Evolutionary conservation across 192 early-diverging fungal species (phyloP).

Genomic region (Podila epicladia): DNA sequence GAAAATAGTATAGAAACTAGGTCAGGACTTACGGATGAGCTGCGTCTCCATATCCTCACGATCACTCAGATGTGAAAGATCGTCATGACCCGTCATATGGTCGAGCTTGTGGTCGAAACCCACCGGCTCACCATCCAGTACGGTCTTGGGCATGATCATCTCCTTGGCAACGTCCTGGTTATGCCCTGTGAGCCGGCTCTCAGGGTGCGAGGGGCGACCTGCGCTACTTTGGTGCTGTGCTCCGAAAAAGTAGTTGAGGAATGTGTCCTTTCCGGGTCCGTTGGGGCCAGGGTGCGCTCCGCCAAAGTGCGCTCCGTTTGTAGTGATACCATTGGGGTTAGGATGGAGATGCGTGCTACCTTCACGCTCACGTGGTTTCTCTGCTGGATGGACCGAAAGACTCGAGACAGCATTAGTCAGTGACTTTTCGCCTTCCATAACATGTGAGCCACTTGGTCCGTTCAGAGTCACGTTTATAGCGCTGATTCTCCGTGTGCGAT

Average conservation of each 20-base stretch:
- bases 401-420: conserved; percentile 26
- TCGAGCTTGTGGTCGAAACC: conserved; percentile 29
- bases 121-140: conserved; percentile 35
- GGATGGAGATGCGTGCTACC: conserved; percentile 19
- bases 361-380: conserved; percentile 54
- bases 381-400: conserved; percentile 53
- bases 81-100: conserved; percentile 14
- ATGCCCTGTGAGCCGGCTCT: conserved; percentile 11
- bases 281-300: conserved; percentile 30
- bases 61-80: conserved; percentile 36
- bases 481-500: conserved; percentile 37
- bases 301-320: conserved; percentile 27
- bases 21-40: conserved; percentile 73
- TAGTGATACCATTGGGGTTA: conserved; percentile 32
- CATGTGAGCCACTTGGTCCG: conserved; percentile 16
- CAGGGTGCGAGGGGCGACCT: conserved; percentile 21
- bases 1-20: neutral
- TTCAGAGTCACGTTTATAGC: conserved; percentile 26
- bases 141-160: conserved; percentile 52
- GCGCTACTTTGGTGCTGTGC: conserved; percentile 32
- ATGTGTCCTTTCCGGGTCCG: conserved; percentile 49
- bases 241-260: conserved; percentile 66
- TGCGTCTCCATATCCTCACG: conserved; percentile 83
- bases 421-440: conserved; percentile 19
- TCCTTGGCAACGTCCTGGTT: conserved; percentile 42